phyloP scores from a whole-genome alignment of 352 stramenopile genomes.

The Peronosclerospora sorghi region DNA sequence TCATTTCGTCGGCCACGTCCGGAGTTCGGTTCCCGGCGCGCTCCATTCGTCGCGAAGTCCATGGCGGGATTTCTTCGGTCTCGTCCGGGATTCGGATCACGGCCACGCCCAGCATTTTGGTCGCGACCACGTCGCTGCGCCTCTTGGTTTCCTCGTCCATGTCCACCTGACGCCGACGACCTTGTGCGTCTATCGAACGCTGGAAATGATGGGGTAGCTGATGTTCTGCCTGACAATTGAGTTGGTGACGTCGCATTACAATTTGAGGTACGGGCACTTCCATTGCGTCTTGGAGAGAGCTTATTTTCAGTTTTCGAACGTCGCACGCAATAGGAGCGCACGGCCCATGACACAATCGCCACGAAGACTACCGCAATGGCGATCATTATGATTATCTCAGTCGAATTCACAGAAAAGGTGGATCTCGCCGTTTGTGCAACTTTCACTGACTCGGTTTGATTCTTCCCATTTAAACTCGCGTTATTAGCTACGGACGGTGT shows the following conservation, averaged over 20 bases:
- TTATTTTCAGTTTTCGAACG: slow-evolving; percentile 9
- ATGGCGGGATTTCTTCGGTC: neutral
- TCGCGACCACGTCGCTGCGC: slow-evolving; percentile 2
- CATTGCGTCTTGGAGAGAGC: slow-evolving; percentile 4
- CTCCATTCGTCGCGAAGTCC: neutral
- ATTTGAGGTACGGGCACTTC: slow-evolving; percentile 3
- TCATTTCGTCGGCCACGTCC: slow-evolving; percentile 4
- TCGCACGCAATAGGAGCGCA: slow-evolving; percentile 16
- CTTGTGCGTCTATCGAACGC: slow-evolving; percentile 20
- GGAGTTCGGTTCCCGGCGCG: slow-evolving; percentile 6
- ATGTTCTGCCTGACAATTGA: slow-evolving; percentile 13
- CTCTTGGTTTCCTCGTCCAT: neutral
- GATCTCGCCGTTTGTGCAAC: slow-evolving; percentile 2
- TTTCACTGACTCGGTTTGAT: neutral
- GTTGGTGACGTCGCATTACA: slow-evolving; percentile 14
- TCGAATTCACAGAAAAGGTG: slow-evolving; percentile 12
- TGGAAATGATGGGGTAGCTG: slow-evolving; percentile 18
- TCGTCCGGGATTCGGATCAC: slow-evolving; percentile 7
- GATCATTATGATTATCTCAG: slow-evolving; percentile 18
- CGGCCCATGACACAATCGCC: slow-evolving; percentile 17
- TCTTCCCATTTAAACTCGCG: slow-evolving; percentile 2
- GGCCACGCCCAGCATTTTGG: slow-evolving; percentile 1
- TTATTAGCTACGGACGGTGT: neutral
- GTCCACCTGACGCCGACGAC: slow-evolving; percentile 4
- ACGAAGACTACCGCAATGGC: slow-evolving; percentile 21